Evolutionary conservation across 495 filamentous ascomycete species (phyloP), one percentile per base, ranked within the genome.

Genomic region (Neurospora pannonica): DNA sequence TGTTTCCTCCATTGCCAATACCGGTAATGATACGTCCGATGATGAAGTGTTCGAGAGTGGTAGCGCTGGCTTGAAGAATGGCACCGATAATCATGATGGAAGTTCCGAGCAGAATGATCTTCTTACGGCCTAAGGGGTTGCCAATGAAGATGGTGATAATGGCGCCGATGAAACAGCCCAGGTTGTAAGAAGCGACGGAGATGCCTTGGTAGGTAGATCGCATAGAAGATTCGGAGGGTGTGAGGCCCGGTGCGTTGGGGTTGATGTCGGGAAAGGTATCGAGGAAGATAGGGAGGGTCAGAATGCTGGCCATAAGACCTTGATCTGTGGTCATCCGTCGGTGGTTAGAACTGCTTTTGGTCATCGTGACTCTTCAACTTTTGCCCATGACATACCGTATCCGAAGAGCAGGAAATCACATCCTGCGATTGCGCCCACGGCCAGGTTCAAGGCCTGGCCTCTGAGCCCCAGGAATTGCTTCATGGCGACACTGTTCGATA

Each of bases 111-210:
- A 94, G 90, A 78, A 94, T 92, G 40, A 90, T 92, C 76, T 86
- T 87, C 76, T 88, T 89, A 15, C 92, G 88, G 24, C 92, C 92
- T 19, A 94, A 89, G 3, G 85, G 83, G 76, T 94, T 90, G 71
- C 92, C 91, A 72, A 94, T 86, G 78, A 89, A 92, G 74, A 94
- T 91, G 11, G 87, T 89, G 70, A 89, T 78, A 71, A 93, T 84
- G 6, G 92, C 89, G 21, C 92, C 92, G 71, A 89, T 77, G 81
- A 94, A 93, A 80, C 91, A 94, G 19, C 92, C 92, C n/a, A 93
- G 75, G 77, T 93, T 92, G 84, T 93, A 94, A 15, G 87, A 85
- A 15, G 54, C 54, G 54, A 62, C 54, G 54, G 54, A 62, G 28
- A 62, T 80, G 83, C 89, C 89, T 80, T 91, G 89, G 60, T 86